phyloP scores from a whole-genome alignment of 2,329 filamentous ascomycete species.

The Calonectria pseudoturangicola region DNA sequence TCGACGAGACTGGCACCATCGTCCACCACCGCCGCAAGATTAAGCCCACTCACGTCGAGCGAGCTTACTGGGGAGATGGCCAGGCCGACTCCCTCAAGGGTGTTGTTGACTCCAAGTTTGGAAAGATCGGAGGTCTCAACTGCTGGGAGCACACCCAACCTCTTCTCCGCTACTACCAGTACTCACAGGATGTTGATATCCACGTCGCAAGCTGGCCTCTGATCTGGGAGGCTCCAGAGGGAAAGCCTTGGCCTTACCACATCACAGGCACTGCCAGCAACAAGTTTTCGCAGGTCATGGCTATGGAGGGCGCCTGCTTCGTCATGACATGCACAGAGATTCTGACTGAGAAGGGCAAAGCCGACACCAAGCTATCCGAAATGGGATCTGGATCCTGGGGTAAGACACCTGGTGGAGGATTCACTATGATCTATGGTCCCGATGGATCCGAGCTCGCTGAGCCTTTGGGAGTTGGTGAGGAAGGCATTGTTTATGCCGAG shows the following conservation, averaged over 20 bases:
- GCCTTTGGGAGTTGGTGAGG: slow-evolving; percentile 51
- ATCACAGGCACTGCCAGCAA: slow-evolving; percentile 48
- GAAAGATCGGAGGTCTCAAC: slow-evolving; percentile 64
- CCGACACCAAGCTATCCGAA: slow-evolving; percentile 56
- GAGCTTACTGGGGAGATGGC: slow-evolving; percentile 68
- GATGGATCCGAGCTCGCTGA: slow-evolving; percentile 56
- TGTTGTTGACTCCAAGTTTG: slow-evolving; percentile 61
- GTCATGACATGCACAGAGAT: slow-evolving; percentile 72
- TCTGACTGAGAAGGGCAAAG: slow-evolving; percentile 62
- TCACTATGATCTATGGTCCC: slow-evolving; percentile 58
- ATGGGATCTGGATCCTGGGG: slow-evolving; percentile 55
- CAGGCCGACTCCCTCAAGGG: slow-evolving; percentile 60
- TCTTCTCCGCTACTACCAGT: slow-evolving; percentile 67
- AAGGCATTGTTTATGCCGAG: slow-evolving; percentile 62
- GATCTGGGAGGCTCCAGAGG: slow-evolving; percentile 40
- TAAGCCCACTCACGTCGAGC: slow-evolving; percentile 72
- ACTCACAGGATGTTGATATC: slow-evolving; percentile 64
- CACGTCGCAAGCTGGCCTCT: slow-evolving; percentile 69
- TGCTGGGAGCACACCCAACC: slow-evolving; percentile 72
- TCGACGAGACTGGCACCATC: slow-evolving; percentile 63
- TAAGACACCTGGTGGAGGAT: slow-evolving; percentile 48
- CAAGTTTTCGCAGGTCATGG: slow-evolving; percentile 70
- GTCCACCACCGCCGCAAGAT: slow-evolving; percentile 67
- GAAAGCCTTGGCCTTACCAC: slow-evolving; percentile 59
- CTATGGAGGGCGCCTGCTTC: slow-evolving; percentile 72